Evolutionary conservation across 1,284 basidiomycete genomes (phyloP), one percentile per base, ranked within the genome.

Genomic region (Ceratobasidium sp.): DNA sequence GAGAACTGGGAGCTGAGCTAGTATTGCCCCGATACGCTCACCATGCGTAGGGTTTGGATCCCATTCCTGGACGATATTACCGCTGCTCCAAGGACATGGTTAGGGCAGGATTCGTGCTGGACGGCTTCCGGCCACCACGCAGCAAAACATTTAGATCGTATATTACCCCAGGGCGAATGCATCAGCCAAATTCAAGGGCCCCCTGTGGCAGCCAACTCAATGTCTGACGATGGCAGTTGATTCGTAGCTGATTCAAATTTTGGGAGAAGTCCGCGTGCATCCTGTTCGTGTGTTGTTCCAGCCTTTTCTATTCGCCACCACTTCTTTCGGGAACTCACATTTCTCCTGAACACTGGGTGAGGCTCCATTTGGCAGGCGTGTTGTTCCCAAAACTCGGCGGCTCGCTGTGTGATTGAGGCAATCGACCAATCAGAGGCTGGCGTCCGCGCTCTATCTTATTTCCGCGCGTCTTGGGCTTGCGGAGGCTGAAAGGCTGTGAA

Each of bases 121-220:
- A 12, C 16, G 41, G 43, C 52, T 69, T 69, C 53, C 52, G 16
- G 26, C 32, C 28, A 18, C 48, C 55, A 57, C 21, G 55, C 55
- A 21, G 55, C n/a, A 21, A 28, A 39, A 52, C 26, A n/a, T 48
- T 43, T 23, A 55, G 39, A 16, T 18, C 21, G 41, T 41, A 55
- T 28, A 50, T 39, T 26, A 39, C 12, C 43, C 43, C 34, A 9
- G 28, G n/a, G 50, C 18, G 34, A 36, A 34, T 43, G 34, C n/a
- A 57, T 32, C 65, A 58, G 9, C 21, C 23, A 58, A 45, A 48
- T 50, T 10, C 28, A 6, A 70, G 36, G 21, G 28, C 8, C 67
- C 28, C 55, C 67, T 70, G 67, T 59, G 67, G 65, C 65, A 67
- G 41, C n/a, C 12, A 32, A 70, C 21, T 70, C 50, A 70, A 70